Conservation (phyloP, 441 rosid genomes). For the Mallotus repandus region DNA sequence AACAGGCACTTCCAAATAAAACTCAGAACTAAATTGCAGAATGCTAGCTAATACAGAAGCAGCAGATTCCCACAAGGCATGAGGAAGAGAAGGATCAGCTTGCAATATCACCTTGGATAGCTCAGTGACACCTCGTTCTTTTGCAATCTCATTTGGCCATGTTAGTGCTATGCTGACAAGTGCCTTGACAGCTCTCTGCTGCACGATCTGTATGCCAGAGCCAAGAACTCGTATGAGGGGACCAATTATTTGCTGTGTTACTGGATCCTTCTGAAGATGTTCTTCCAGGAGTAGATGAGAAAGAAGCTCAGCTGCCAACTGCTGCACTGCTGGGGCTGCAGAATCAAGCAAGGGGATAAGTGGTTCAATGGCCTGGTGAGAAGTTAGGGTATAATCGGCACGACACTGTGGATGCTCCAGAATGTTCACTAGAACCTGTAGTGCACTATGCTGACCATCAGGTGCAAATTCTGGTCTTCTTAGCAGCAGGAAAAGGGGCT, state of each 20-base stretch:
- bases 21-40: constrained; percentile 97
- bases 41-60: constrained; percentile 86
- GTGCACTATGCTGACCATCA: constrained; percentile 93
- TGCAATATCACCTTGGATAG: constrained; percentile 92
- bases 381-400: constrained; percentile 72
- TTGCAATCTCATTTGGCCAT: constrained; percentile 98
- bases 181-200: constrained; percentile 99
- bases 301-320: constrained; percentile 98
- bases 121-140: constrained; percentile 96
- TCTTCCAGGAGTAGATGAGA: constrained; percentile 90
- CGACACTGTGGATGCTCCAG: constrained; percentile 99
- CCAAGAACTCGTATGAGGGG: constrained; percentile 89
- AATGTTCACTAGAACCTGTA: constrained; percentile 96
- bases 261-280: constrained; percentile 87
- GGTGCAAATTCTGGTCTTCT: constrained; percentile 87
- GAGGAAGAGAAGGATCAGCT: constrained; percentile 93
- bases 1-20: constrained; percentile 93
- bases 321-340: constrained; percentile 93
- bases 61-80: constrained; percentile 96
- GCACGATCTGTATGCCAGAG: constrained; percentile 86
- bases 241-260: constrained; percentile 79
- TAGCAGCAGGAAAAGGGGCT: constrained; percentile 79
- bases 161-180: constrained; percentile 86
- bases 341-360: constrained; percentile 95
- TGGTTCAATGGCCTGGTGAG: constrained; percentile 93